phyloP scores from a whole-genome alignment of 305 asterid genomes.

The Caryopteris hybrid region DNA sequence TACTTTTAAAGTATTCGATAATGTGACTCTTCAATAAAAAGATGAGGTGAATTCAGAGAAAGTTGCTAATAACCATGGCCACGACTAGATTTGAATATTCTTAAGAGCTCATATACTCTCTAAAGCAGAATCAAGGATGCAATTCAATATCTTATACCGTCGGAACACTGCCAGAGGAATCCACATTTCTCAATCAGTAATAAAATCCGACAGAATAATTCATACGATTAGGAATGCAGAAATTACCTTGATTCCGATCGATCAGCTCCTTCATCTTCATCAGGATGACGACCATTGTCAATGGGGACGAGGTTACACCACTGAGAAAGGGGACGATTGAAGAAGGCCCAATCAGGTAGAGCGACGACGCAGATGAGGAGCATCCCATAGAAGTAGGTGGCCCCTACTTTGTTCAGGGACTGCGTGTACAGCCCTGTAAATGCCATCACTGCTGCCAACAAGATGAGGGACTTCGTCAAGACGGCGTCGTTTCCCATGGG shows the following conservation, averaged over 20 bases:
- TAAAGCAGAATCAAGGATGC: too few relatives aligned
- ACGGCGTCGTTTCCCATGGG: slow-evolving; percentile 1
- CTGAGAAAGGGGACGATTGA: not conserved
- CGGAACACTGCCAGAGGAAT: too few relatives aligned
- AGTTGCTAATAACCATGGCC: too few relatives aligned
- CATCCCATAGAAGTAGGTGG: not conserved
- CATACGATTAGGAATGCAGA: not conserved
- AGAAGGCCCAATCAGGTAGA: slow-evolving; percentile 4
- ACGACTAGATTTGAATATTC: too few relatives aligned
- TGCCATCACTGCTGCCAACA: not conserved
- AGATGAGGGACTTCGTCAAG: not conserved
- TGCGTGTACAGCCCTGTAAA: not conserved
- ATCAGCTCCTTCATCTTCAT: not conserved
- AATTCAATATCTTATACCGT: too few relatives aligned
- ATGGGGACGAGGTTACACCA: not conserved
- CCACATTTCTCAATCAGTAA: too few relatives aligned
- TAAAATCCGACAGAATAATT: not conserved
- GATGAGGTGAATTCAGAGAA: too few relatives aligned
- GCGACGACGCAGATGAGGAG: not conserved
- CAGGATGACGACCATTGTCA: not conserved
- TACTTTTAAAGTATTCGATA: too few relatives aligned
- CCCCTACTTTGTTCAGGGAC: not conserved
- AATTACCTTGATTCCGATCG: not conserved
- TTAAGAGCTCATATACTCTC: too few relatives aligned
- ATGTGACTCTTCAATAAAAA: too few relatives aligned